Conservation (phyloP, 192 early-diverging fungal genomes). For the Cetraspora pellucida region DNA sequence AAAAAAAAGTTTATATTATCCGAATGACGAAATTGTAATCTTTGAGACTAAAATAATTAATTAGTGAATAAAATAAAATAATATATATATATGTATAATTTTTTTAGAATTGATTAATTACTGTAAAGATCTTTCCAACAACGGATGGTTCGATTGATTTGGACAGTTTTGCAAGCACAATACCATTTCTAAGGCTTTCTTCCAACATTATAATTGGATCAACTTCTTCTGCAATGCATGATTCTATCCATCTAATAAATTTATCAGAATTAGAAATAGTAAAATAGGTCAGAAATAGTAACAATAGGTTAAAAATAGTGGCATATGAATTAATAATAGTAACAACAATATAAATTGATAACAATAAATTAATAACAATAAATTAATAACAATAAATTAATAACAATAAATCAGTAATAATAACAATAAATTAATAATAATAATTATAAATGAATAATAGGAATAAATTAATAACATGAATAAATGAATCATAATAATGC, state of each 20-base stretch:
- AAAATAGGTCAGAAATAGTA: too few species aligned
- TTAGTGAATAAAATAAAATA: neutral
- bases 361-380: too few species aligned
- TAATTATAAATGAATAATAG: too few species aligned
- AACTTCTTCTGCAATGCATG: slow-evolving; percentile 83
- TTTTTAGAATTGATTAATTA: slow-evolving; percentile 22
- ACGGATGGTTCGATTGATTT: slow-evolving; percentile 78
- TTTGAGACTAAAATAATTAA: slow-evolving; percentile 56
- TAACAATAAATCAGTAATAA: too few species aligned
- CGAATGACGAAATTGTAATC: slow-evolving; percentile 91
- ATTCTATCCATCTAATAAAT: slow-evolving; percentile 90
- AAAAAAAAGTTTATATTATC: slow-evolving; percentile 98
- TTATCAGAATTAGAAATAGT: too few species aligned
- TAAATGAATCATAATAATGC: too few species aligned
- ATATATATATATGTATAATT: neutral
- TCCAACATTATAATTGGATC: slow-evolving; percentile 79
- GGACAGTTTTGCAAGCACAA: slow-evolving; percentile 88
- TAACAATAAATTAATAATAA: too few species aligned
- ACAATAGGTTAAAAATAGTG: too few species aligned
- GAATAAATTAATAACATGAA: too few species aligned
- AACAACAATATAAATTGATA: too few species aligned
- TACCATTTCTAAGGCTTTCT: slow-evolving; percentile 91
- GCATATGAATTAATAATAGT: too few species aligned
- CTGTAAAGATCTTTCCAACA: slow-evolving; percentile 85
- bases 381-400: too few species aligned